These are phyloP conservation scores for Chytriomyces sp. DNA, from an alignment of 192 early-diverging fungal genomes.

Conservation along the genomic window DNA sequence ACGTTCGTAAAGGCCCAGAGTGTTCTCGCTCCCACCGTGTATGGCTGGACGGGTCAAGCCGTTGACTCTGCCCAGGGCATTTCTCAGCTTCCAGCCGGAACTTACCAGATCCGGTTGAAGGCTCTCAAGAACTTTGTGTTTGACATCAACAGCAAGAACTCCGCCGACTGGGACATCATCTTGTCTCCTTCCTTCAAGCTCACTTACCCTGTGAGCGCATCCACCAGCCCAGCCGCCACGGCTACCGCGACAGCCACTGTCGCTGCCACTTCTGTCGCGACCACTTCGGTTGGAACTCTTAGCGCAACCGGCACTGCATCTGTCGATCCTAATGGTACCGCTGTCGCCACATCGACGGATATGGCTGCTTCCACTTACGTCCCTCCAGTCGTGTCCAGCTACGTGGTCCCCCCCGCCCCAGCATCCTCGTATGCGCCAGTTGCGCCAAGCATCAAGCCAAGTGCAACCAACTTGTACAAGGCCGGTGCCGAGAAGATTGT, in stretches of 20 bases:
- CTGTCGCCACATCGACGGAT: not conserved
- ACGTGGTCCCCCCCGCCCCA: too few species aligned
- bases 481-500: too few species aligned
- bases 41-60: conserved; percentile 24
- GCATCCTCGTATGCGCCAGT: too few species aligned
- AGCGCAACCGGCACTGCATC: not conserved
- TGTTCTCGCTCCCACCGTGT: not conserved
- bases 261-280: not conserved
- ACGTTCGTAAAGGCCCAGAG: not conserved
- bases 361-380: too few species aligned
- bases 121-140: conserved; percentile 35
- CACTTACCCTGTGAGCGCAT: too few species aligned
- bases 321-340: not conserved
- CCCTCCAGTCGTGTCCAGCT: too few species aligned
- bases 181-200: not conserved
- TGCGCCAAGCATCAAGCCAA: too few species aligned
- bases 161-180: not conserved
- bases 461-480: too few species aligned
- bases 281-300: not conserved
- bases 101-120: conserved; percentile 34
- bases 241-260: not conserved
- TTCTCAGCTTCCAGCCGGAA: conserved; percentile 21
- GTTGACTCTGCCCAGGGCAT: not conserved
- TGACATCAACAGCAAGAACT: not conserved
- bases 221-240: not conserved